Percentiles rank a stretch among this genome's conserved stretches.
phyloP scores from a whole-genome alignment of 305 asterid genomes.

The Solanum hybrid region DNA sequence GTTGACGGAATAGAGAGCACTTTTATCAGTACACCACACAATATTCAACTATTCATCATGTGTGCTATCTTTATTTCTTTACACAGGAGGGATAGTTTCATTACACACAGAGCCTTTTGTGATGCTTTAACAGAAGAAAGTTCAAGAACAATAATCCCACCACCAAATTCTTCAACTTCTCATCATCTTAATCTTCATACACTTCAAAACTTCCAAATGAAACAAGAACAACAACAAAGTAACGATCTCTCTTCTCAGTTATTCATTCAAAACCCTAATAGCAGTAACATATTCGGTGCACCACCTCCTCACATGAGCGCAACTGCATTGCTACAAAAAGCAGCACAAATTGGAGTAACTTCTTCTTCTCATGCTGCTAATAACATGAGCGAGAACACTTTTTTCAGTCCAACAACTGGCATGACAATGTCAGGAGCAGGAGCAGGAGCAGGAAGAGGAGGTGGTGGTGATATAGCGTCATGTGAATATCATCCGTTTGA shows the following conservation, averaged over 20 bases:
- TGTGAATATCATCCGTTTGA: constrained; percentile 26
- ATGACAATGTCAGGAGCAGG: background rate
- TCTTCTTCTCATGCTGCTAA: background rate
- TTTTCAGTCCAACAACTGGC: background rate
- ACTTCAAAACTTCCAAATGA: constrained; percentile 21
- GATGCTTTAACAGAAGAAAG: constrained; percentile 32
- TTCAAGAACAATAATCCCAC: constrained; percentile 27
- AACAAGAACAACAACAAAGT: constrained; percentile 29
- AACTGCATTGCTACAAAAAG: constrained; percentile 66
- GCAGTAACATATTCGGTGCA: background rate
- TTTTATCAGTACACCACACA: background rate
- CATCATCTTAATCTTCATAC: constrained; percentile 27
- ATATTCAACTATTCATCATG: background rate
- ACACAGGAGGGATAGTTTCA: constrained; percentile 29
- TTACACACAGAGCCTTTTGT: constrained; percentile 34
- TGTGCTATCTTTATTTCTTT: background rate
- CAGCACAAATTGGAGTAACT: constrained; percentile 58
- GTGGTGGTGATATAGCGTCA: constrained; percentile 14
- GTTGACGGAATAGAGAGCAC: background rate
- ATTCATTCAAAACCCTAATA: constrained; percentile 23
- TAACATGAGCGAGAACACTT: constrained; percentile 32
- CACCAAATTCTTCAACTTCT: constrained; percentile 19
- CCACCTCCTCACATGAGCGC: constrained; percentile 54
- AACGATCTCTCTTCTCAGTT: constrained; percentile 10
- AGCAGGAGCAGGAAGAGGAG: background rate